Evolutionary conservation across 805 yeast genomes (phyloP), one percentile per base, ranked within the genome.

Genomic region (Metschnikowia lachancei): DNA sequence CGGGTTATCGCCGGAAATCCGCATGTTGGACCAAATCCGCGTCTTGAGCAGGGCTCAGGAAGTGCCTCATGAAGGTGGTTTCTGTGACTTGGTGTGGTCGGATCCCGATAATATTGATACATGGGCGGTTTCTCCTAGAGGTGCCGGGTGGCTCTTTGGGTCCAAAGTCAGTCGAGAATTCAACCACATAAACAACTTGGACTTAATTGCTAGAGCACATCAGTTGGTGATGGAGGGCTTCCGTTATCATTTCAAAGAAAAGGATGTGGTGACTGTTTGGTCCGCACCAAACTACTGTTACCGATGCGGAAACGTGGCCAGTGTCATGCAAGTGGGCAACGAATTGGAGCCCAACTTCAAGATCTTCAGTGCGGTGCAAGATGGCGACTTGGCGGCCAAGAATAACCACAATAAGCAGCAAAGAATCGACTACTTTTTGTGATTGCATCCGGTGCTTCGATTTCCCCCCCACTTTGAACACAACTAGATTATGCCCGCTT

Each of bases 161-260:
- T 80, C 90, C 37, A 85, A 86, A 64, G 97, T 94, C 19, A 94
- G 96, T 14, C 73, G 97, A 47, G 98, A 94, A 66, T 94, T 94
- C 70, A 94, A 92, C 69, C 96, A 94, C 66, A 95, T 92, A 45
- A 92, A 94, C 64, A 90, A 90, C 54, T 73, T 94, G 51, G 81
- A 81, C 54, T 72, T 92, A 56, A 90, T 92, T 48, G 97, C 99
- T 10, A 78, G 99, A 58, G 98, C 98, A 0, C 99, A 92, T 70
- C 99, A 92, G 68, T 79, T 92, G 65, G 98, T 94, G 17, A 95
- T 94, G 97, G 99, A 92, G 64, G 99, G 99, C 1, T 92, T 89
- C 76, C 80, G 92, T 56, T 94, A 91, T 64, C 98, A 94, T 69
- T 94, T 94, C 72, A 89, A 90, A 52, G 97, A 92, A 55, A 88